Evolutionary conservation across 768 basidiomycete species (phyloP).

Genomic region (Podaxis carcinomalis): DNA sequence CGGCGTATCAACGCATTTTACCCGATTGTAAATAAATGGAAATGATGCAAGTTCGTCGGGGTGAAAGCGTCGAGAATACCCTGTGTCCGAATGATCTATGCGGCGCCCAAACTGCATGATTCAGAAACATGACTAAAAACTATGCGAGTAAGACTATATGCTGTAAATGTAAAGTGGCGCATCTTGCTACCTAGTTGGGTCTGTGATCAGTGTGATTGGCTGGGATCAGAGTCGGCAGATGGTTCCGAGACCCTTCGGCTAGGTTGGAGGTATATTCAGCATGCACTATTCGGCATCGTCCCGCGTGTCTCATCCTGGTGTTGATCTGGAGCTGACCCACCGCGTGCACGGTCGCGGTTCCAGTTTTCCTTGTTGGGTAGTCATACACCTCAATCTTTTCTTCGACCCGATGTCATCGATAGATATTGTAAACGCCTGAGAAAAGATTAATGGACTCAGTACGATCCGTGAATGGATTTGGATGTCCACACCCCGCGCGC

Average conservation of each 20-base stretch:
- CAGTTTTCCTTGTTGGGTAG: background rate
- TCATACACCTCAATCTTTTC: background rate
- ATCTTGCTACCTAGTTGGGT: background rate
- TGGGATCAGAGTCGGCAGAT: background rate
- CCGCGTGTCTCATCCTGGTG: background rate
- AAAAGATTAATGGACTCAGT: background rate
- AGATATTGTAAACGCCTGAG: background rate
- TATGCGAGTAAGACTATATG: background rate
- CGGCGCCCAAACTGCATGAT: background rate
- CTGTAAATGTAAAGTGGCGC: background rate
- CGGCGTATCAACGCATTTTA: background rate
- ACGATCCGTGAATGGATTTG: background rate
- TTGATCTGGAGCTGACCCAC: background rate
- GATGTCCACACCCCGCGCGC: background rate
- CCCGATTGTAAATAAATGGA: background rate
- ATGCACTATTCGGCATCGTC: background rate
- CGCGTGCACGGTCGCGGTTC: background rate
- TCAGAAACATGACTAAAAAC: background rate
- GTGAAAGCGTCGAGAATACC: background rate
- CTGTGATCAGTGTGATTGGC: background rate
- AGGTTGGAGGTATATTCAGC: background rate
- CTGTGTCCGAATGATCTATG: background rate
- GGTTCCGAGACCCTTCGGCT: background rate
- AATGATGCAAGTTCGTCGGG: background rate
- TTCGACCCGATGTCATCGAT: slow-evolving; percentile 1